Conservation (phyloP, 176 grass and related monocot species). For the Dendrocalamus sinicus region DNA sequence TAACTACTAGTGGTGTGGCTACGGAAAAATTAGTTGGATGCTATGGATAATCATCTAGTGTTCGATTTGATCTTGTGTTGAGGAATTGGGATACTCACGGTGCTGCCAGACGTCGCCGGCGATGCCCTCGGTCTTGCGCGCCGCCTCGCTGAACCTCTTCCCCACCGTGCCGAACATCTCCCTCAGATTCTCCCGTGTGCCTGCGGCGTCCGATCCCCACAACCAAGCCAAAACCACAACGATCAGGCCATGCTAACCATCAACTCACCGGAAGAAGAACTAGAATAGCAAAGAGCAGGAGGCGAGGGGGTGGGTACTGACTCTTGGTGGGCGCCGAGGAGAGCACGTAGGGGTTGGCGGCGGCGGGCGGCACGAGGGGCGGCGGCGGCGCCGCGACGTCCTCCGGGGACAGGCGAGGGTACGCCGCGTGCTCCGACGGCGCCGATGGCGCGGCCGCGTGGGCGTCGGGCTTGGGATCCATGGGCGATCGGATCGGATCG, state of each 20-base stretch:
- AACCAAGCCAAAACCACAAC: background rate
- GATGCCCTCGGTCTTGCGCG: constrained; percentile 63
- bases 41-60: background rate
- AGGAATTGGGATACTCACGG: constrained; percentile 37
- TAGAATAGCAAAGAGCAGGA: background rate
- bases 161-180: constrained; percentile 53
- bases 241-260: background rate
- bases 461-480: constrained; percentile 43
- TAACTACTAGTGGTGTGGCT: background rate
- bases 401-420: constrained; percentile 62
- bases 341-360: constrained; percentile 60
- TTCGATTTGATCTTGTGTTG: background rate
- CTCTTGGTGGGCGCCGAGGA: constrained; percentile 43
- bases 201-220: constrained; percentile 4
- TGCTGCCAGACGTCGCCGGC: constrained; percentile 69
- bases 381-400: constrained; percentile 43
- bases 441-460: background rate
- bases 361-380: constrained; percentile 40
- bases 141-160: constrained; percentile 58
- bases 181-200: constrained; percentile 46
- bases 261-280: background rate
- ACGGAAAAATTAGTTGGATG: background rate
- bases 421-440: constrained; percentile 36
- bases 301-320: background rate
- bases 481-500: constrained; percentile 18